Conservation (phyloP, 202 grass and related monocot genomes). For the Tripidium arundinaceum region DNA sequence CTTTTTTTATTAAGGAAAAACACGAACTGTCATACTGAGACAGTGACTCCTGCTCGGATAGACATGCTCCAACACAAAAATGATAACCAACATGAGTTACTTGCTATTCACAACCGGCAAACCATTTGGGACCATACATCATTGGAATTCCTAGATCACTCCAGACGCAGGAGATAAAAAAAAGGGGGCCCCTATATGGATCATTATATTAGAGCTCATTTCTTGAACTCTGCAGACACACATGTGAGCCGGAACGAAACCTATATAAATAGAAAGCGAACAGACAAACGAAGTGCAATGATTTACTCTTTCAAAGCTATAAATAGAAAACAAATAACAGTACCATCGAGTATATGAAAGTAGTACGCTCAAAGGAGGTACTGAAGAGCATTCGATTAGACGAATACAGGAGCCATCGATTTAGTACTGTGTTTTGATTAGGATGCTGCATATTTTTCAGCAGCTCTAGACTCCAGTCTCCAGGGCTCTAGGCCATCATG, state of each 20-base stretch:
- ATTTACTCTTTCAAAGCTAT: background rate
- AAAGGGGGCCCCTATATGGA: background rate
- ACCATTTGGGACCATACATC: too few relatives aligned
- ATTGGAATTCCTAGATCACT: background rate
- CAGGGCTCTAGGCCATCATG: too few relatives aligned
- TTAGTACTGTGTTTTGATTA: background rate
- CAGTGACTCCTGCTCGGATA: too few relatives aligned
- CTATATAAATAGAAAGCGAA: background rate
- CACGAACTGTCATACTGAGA: too few relatives aligned
- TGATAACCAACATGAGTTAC: too few relatives aligned
- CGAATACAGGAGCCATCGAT: background rate
- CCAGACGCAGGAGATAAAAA: too few relatives aligned
- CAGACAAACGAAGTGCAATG: background rate
- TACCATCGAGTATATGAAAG: constrained; percentile 3
- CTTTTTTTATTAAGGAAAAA: too few relatives aligned
- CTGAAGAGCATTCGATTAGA: background rate
- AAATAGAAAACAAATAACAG: constrained; percentile 20
- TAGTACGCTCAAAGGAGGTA: background rate
- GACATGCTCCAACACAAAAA: too few relatives aligned
- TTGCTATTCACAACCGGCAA: too few relatives aligned
- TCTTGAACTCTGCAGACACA: background rate
- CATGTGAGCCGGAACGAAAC: background rate
- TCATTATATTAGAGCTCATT: background rate
- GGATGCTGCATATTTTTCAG: background rate
- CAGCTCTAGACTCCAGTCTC: background rate